Conservation (phyloP, 1,284 basidiomycete species). For the Moesziomyces sp. region DNA sequence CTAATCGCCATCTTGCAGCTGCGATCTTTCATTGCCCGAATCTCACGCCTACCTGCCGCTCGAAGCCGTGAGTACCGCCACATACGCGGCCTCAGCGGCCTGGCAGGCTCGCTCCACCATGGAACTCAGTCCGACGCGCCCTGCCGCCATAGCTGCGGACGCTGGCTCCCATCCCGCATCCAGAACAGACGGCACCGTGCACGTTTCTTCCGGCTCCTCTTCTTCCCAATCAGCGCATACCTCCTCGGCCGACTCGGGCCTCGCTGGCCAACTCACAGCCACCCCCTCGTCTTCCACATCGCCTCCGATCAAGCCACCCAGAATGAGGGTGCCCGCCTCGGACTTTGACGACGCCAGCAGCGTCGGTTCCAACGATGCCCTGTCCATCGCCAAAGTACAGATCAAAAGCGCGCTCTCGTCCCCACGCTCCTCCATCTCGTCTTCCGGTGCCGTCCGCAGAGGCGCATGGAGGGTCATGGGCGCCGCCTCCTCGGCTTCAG, state of each 20-base stretch:
- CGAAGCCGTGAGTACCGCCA: not conserved
- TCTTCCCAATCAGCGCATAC: conserved; percentile 30
- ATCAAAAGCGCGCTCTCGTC: conserved; percentile 48
- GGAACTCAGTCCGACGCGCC: not conserved
- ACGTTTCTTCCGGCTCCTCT: conserved; percentile 28
- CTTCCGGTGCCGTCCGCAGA: conserved; percentile 34
- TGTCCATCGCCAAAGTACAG: conserved; percentile 30
- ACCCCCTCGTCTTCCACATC: conserved; percentile 21
- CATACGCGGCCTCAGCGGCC: not conserved
- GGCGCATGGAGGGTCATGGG: conserved; percentile 47
- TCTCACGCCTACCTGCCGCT: not conserved
- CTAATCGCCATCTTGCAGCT: no score
- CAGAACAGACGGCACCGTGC: conserved; percentile 4
- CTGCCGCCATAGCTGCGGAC: not conserved
- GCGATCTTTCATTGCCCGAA: no score
- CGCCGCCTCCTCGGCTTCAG: conserved; percentile 21
- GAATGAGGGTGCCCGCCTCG: conserved; percentile 21
- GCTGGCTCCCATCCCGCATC: no score
- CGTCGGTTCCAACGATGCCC: conserved; percentile 34
- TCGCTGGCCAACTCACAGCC: conserved; percentile 3
- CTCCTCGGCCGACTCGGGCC: conserved; percentile 18
- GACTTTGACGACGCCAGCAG: conserved; percentile 46
- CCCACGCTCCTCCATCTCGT: conserved; percentile 47
- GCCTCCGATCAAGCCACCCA: conserved; percentile 20
- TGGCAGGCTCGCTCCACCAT: not conserved